Evolutionary conservation across 2,329 filamentous ascomycete species (phyloP), one percentile per base, ranked within the genome.

Genomic region (Fusarium sp.): DNA sequence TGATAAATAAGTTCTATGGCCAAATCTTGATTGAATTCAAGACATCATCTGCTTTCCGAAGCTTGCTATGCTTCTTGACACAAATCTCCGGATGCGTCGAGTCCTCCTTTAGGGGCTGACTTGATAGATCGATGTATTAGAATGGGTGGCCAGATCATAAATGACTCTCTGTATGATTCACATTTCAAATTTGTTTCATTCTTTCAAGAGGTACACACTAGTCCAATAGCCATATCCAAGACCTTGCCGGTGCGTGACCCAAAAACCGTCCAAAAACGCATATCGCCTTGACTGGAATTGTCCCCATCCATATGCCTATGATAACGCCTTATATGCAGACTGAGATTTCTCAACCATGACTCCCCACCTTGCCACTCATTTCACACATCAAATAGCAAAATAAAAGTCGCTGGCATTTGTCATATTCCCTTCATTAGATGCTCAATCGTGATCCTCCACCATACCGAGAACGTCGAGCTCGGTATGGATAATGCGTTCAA

Each of bases 391-490:
- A 70, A 64, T 42, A 45, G 35, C 18, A 52, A 18, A 42, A 27
- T 11, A 34, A 56, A 24, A 52, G 35, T 27, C 37, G 58, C 24
- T 24, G 35, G 42, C 13, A 54, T 59, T 18, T 7, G n/a, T 35
- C 11, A 18, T 50, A 37, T 24, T 24, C 24, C 31, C 42, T 31
- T 40, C 60, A 37, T 35, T 40, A 27, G 34, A 38, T 58, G 35
- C 62, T 78, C 66, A 81, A 20, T 83, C 80, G 18, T 84, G 79
- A n/a, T 90, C 88, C 78, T 94, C 93, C 80, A 94, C 86, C 84
- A 95, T 84, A 27, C 86, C 87, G 75, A 96, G 82, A 73, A 93
- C 86, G 66, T 94, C 92, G 67, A 96, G 82, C 83, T 96, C 94
- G 24, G 89, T 90, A 81, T 87, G 88, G 14, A 96, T 89, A 69